These are phyloP conservation scores for Zygoascus flipseniorum DNA, from an alignment of 805 yeast genomes.

Conservation along the genomic window DNA sequence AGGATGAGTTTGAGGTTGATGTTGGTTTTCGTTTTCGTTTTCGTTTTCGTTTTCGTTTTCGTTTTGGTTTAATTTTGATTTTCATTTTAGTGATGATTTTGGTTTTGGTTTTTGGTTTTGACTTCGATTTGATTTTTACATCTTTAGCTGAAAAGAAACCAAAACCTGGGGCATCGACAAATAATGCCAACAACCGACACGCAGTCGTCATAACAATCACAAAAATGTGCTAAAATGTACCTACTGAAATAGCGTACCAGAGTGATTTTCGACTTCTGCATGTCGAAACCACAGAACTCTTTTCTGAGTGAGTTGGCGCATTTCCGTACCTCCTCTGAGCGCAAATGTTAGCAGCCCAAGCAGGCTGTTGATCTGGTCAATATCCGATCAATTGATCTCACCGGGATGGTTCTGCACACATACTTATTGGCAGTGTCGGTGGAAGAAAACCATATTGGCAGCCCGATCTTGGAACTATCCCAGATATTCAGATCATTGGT, in stretches of 20 bases:
- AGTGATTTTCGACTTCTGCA: conserved; percentile 9
- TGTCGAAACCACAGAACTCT: conserved; percentile 17
- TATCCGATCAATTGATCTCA: conserved; percentile 9
- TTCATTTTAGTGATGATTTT: no score
- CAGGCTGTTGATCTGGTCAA: conserved; percentile 1
- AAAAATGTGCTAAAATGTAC: no score
- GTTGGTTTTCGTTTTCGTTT: no score
- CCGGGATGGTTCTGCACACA: conserved; percentile 12
- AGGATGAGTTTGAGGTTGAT: no score
- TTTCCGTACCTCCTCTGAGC: conserved; percentile 8
- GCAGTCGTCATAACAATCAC: no score
- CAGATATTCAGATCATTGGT: conserved; percentile 12
- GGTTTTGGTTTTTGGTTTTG: no score
- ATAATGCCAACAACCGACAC: no score
- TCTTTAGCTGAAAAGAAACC: no score
- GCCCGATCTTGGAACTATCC: conserved; percentile 16
- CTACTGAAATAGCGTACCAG: no score
- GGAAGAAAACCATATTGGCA: conserved; percentile 15
- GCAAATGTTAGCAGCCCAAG: conserved; percentile 14
- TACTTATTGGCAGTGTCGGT: conserved; percentile 16
- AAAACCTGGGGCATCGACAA: background rate
- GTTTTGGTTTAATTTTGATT: no score
- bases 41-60: no score
- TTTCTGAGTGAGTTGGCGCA: conserved; percentile 11
- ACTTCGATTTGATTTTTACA: no score